Conservation (phyloP, 441 rosid genomes). For the Raphanus hybrid region DNA sequence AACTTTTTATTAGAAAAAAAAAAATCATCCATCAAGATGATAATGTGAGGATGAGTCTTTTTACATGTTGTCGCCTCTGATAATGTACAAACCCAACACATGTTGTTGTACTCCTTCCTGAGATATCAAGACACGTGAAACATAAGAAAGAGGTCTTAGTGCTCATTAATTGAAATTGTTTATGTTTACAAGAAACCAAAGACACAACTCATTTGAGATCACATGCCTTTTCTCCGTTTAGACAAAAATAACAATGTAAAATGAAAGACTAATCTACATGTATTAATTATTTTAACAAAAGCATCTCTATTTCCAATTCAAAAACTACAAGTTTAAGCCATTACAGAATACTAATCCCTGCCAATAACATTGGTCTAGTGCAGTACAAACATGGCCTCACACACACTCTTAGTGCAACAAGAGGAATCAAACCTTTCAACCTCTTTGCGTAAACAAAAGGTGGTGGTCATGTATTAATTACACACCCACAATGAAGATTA, state of each 20-base stretch:
- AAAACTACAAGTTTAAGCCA: not conserved
- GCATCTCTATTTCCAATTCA: not conserved
- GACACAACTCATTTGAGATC: not conserved
- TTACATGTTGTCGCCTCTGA: conserved; percentile 98
- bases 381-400: not conserved
- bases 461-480: too few species aligned
- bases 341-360: conserved; percentile 1
- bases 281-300: too few species aligned
- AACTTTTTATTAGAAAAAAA: not conserved
- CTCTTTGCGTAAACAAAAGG: too few species aligned
- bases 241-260: not conserved
- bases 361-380: not conserved
- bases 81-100: conserved; percentile 92
- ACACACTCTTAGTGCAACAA: too few species aligned
- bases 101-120: conserved; percentile 97
- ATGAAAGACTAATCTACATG: not conserved
- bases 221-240: not conserved
- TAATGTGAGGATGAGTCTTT: not conserved
- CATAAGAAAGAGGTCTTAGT: too few species aligned
- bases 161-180: too few species aligned
- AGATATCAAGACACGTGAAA: conserved; percentile 25
- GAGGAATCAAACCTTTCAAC: too few species aligned
- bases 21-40: not conserved
- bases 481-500: too few species aligned
- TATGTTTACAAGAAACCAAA: not conserved